Base-by-base conservation (phyloP, 2,329 filamentous ascomycete species). In the Neofusicoccum parvum region DNA sequence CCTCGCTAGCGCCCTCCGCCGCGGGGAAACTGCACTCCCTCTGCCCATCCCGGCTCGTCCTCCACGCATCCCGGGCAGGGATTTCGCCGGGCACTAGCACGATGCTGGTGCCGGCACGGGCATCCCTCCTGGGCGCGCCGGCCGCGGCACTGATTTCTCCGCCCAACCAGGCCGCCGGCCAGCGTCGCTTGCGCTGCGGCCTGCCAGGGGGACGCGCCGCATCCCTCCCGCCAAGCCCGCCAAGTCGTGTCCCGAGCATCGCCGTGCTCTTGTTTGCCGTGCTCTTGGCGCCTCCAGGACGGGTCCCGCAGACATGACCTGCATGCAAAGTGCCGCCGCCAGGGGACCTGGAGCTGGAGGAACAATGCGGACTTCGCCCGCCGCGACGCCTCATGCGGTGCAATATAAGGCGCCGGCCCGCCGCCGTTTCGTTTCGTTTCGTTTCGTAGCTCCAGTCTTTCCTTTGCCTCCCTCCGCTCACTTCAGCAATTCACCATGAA, bases 71-170 rank as follows among this genome's bases (percentile, higher is more conserved):
- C 5, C 43, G 15, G 14, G 14, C 43, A 46, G 43, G 43, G 43
- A 20, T 17, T 9, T 9, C 10, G 43, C 15, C 27, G 27, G 27
- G 27, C 27, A 5, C 27, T 6, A 32, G 27, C 27, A 32, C 27
- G 27, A 5, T 32, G 27, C 27, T 32, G 27, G 23, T 34, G 48
- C 23, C 48, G 48, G 48, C 20, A 23, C 20, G 20, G 20, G 20
- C 20, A 23, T 23, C 20, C 20, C 20, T 3, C 20, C 20, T 23
- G 20, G 20, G 20, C 20, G 20, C 27, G 27, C 27, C 27, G 27
- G 27, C 27, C 27, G 14, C 56, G 56, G 56, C 6, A 10, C 41
- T 23, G 56, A 60, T 60, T 60, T 60, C 54, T 60, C 56, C 56
- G 56, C 41, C 56, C 56, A 60, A 60, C 43, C 56, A 60, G 56